phyloP scores from a whole-genome alignment of 306 rosid species.

The Vicia sativa region DNA sequence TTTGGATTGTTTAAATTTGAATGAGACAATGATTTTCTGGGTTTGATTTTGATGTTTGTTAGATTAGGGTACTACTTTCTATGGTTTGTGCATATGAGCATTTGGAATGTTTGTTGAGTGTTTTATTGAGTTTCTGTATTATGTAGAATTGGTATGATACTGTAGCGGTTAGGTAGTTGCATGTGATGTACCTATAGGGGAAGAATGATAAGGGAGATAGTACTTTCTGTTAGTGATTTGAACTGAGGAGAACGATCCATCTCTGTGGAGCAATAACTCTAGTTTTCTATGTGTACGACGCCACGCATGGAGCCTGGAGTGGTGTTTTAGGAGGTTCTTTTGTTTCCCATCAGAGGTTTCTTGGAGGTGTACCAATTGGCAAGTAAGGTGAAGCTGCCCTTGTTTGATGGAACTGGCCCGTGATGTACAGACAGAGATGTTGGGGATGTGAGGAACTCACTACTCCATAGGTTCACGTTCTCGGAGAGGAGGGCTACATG shows the following conservation, averaged over 20 bases:
- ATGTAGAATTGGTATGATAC: neutral
- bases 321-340: neutral
- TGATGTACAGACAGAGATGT: neutral
- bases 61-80: neutral
- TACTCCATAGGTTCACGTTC: too few relatives aligned
- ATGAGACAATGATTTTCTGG: constrained; percentile 5
- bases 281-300: too few relatives aligned
- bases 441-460: neutral
- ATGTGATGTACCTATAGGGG: too few relatives aligned
- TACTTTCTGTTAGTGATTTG: too few relatives aligned
- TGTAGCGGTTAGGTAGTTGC: neutral
- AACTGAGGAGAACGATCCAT: too few relatives aligned
- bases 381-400: neutral
- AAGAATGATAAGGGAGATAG: too few relatives aligned
- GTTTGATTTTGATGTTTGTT: constrained; percentile 13
- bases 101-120: constrained; percentile 7
- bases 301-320: neutral
- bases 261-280: too few relatives aligned
- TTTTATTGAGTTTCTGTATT: neutral
- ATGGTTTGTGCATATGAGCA: neutral
- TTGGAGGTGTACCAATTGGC: neutral
- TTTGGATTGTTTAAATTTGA: constrained; percentile 26
- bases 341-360: neutral
- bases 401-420: neutral
- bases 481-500: too few relatives aligned